Conservation (phyloP, 2,329 filamentous ascomycete species). For the Conoideocrella luteorostrata region DNA sequence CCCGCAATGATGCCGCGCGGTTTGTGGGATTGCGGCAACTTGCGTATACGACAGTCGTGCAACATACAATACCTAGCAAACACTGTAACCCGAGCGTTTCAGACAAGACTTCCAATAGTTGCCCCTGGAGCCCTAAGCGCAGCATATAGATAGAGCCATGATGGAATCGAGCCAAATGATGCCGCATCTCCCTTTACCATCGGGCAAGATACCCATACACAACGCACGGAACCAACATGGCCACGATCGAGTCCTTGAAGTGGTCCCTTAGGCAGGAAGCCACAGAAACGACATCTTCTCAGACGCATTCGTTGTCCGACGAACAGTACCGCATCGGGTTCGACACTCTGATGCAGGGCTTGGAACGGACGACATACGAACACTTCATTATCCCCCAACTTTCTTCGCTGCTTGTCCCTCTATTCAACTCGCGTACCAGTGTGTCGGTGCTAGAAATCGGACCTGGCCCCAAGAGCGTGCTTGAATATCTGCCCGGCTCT, state of each 20-base stretch:
- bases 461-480: constrained; percentile 49
- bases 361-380: constrained; percentile 20
- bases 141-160: too few relatives aligned
- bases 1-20: too few relatives aligned
- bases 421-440: constrained; percentile 31
- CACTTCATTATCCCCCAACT: background rate
- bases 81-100: too few relatives aligned
- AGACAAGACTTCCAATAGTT: too few relatives aligned
- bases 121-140: too few relatives aligned
- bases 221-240: background rate
- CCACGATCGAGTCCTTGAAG: background rate
- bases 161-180: too few relatives aligned
- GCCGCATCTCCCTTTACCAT: too few relatives aligned
- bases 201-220: too few relatives aligned
- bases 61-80: too few relatives aligned
- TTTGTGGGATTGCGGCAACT: too few relatives aligned
- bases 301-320: constrained; percentile 35
- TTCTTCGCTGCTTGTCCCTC: constrained; percentile 13
- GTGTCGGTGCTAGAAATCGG: constrained; percentile 55
- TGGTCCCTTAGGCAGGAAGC: background rate
- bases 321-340: constrained; percentile 43
- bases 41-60: too few relatives aligned
- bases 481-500: constrained; percentile 39
- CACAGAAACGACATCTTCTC: constrained; percentile 12
- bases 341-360: constrained; percentile 29